Conservation (phyloP, 345 rosid species). For the Murraya paniculata region DNA sequence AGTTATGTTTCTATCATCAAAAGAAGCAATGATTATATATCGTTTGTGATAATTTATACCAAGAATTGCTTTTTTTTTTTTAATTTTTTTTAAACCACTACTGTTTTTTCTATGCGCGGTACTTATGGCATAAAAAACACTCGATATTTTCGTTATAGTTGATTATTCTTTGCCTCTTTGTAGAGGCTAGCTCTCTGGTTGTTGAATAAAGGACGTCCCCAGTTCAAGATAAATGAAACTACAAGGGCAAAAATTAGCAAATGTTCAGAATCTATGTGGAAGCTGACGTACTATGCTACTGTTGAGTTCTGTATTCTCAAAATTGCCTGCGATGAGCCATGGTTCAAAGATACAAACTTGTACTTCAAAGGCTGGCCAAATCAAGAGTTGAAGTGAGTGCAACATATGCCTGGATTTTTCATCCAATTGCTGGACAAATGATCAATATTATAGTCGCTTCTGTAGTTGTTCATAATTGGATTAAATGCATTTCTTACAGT, state of each 20-base stretch:
- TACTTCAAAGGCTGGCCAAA: constrained; percentile 83
- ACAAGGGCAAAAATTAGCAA: constrained; percentile 53
- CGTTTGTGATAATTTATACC: not conserved
- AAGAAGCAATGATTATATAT: constrained; percentile 1
- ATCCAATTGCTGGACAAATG: not conserved
- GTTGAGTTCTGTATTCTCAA: constrained; percentile 63
- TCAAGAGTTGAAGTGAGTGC: constrained; percentile 82
- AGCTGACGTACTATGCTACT: constrained; percentile 61
- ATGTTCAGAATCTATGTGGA: constrained; percentile 94
- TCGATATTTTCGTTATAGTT: constrained; percentile 6
- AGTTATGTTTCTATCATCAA: not conserved
- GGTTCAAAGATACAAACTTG: constrained; percentile 61
- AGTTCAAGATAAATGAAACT: constrained; percentile 48
- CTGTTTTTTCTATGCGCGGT: not conserved
- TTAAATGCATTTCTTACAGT: not conserved
- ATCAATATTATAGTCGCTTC: not conserved
- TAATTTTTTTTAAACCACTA: too few relatives aligned
- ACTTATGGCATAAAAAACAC: not conserved
- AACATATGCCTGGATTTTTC: constrained; percentile 8
- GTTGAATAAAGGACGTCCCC: constrained; percentile 33
- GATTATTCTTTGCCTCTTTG: constrained; percentile 17
- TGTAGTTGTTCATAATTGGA: not conserved
- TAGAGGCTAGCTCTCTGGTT: constrained; percentile 74
- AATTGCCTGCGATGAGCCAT: constrained; percentile 55
- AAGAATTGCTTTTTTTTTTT: not conserved